phyloP scores from a whole-genome alignment of 2,329 filamentous ascomycete genomes.

The Thelonectria discophora region DNA sequence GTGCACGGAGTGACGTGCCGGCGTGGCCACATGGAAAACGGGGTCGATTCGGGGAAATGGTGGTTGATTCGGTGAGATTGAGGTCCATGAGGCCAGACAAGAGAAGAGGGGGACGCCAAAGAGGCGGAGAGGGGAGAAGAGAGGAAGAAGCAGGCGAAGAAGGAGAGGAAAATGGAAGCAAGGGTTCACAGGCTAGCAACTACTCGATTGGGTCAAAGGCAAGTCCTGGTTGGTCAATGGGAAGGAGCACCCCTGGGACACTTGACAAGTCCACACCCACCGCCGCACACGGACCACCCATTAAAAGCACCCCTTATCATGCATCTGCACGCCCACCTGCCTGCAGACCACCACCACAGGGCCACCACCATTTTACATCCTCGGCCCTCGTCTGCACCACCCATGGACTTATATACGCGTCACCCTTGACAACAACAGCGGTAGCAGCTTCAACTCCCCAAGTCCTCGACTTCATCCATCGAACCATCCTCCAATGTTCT shows the following conservation, averaged over 20 bases:
- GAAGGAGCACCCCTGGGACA: constrained; percentile 35
- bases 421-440: background rate
- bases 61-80: background rate
- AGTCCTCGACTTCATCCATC: background rate
- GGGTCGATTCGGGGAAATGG: background rate
- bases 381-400: background rate
- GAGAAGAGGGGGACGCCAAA: background rate
- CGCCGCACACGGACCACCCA: background rate
- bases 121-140: background rate
- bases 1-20: background rate
- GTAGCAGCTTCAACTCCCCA: background rate
- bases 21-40: constrained; percentile 13
- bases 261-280: constrained; percentile 26
- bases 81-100: background rate
- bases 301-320: background rate
- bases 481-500: constrained; percentile 1
- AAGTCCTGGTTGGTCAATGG: constrained; percentile 37
- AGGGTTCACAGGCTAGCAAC: constrained; percentile 35
- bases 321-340: constrained; percentile 10
- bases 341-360: background rate
- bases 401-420: background rate
- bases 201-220: constrained; percentile 42
- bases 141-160: background rate
- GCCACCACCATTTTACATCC: background rate
- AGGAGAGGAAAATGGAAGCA: constrained; percentile 18